Base-by-base conservation (phyloP, 495 filamentous ascomycete genomes). In the Penicilliopsis zonata region DNA sequence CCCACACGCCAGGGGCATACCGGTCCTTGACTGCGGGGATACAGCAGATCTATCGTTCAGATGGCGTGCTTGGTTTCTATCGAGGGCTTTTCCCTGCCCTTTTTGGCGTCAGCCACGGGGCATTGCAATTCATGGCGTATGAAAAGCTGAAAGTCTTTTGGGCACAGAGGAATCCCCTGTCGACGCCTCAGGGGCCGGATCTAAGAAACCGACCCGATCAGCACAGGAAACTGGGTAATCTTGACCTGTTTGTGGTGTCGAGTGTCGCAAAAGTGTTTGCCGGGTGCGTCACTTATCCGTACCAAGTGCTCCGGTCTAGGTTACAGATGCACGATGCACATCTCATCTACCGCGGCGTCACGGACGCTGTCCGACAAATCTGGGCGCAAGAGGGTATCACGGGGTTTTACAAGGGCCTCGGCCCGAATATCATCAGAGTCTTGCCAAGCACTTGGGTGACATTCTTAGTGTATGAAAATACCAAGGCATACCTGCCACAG, bases 381-480 rank as follows among this genome's bases (percentile, higher is more conserved):
- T 92, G 78, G 82, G 53, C 47, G 17, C 69, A 76, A 37, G 87
- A 95, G 47, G 88, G 90, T 0, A 38, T 79, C 25, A 61, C 67
- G 3, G 90, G 88, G 2, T 96, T 95, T 48, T 99, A 96, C 62
- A 86, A 85, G 47, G 90, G 90, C 3, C 66, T 96, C 33, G 75
- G 82, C 21, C 86, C 88, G 4, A 94, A 90, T 38, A 64, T 94
- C 24, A 57, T 93, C 34, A 72, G 88, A 35, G 90, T 96, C 28
- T 52, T 98, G 50, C 90, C 90, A 9, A 85, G 85, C 32, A 96
- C 88, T 9, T 94, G 90, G 74, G 82, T 94, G 25, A 96, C 88
- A n/a, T 95, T 98, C 51, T 53, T 98, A 44, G 86, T 95, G 28
- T 96, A 96, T 57, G 90, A 98, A 63, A 96, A 96, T 58, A 78